A percentile compares a stretch with the other conserved stretches of the same genome.
Evolutionary conservation across 202 grass and related monocot genomes (phyloP).

Genomic region (Bolboschoenoplectus hybrid): DNA sequence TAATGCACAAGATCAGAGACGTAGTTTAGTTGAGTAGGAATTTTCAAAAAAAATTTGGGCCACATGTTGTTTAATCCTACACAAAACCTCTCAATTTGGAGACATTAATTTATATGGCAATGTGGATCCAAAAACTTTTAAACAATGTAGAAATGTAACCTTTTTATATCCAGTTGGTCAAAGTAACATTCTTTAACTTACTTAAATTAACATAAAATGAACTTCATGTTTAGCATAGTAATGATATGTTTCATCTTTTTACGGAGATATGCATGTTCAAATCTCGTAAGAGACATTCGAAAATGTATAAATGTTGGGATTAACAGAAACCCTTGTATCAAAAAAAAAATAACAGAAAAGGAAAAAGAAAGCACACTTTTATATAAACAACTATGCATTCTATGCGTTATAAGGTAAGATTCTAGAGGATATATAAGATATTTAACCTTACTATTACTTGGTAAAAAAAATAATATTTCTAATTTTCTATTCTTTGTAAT

Average conservation of each 20-base stretch:
- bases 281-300: too few relatives aligned
- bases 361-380: background rate
- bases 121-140: background rate
- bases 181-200: background rate
- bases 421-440: background rate
- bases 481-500: background rate
- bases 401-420: background rate
- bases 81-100: slow-evolving; percentile 9
- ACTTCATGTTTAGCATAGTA: too few relatives aligned
- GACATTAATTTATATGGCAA: background rate
- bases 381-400: too few relatives aligned
- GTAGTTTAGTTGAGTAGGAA: background rate
- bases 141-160: background rate
- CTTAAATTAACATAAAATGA: background rate
- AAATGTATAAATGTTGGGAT: too few relatives aligned
- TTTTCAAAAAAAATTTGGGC: background rate
- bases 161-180: slow-evolving; percentile 10
- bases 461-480: background rate
- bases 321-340: too few relatives aligned
- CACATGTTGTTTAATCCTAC: background rate
- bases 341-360: too few relatives aligned
- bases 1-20: background rate
- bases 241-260: too few relatives aligned
- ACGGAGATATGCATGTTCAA: too few relatives aligned
- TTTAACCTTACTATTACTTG: background rate